Evolutionary conservation across 352 stramenopile species (phyloP), one percentile per base, ranked within the genome.

Genomic region (Pythium monospermum): DNA sequence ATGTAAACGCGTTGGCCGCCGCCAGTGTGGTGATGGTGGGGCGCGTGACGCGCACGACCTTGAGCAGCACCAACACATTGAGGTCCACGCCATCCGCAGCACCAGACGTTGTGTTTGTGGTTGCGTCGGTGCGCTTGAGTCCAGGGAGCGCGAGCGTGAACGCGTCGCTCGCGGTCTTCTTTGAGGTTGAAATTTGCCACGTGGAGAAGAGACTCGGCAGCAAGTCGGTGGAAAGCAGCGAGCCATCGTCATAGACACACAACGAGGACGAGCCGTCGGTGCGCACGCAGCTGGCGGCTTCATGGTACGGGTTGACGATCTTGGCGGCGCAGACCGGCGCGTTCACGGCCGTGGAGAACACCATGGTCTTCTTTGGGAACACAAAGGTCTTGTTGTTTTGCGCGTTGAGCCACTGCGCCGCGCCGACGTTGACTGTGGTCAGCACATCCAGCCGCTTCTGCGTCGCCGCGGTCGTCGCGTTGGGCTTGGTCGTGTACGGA

Each of bases 201-300:
- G 12, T 40, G 3, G 49, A 49, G 31, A 57, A 57, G 27, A 57
- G 28, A 13, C 26, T 22, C 13, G 49, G 49, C 18, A 57, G 38
- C 3, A 57, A 15, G 27, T 39, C 49, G 26, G 30, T n/a, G 1
- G 30, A 8, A 11, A 42, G 13, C 1, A 39, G 41, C 28, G 49
- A 28, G 4, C 49, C 49, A 13, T 4, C 10, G 10, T 48, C 27
- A 3, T 39, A 28, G 1, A 57, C 11, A 26, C 49, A 57, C 19
- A 57, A 28, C 4, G 33, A 18, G 11, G 48, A 55, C 0, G 26
- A 31, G 18, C 18, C 48, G 37, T 55, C 26, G 1, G 21, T 12
- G 15, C 47, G 49, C 7, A 57, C 30, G 21, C 49, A 57, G 8
- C 27, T n/a, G 1, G 49, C 49, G 7, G 18, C 15, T 2, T 22